Conservation (phyloP, 495 filamentous ascomycete species). For the Penicillium coffeae region DNA sequence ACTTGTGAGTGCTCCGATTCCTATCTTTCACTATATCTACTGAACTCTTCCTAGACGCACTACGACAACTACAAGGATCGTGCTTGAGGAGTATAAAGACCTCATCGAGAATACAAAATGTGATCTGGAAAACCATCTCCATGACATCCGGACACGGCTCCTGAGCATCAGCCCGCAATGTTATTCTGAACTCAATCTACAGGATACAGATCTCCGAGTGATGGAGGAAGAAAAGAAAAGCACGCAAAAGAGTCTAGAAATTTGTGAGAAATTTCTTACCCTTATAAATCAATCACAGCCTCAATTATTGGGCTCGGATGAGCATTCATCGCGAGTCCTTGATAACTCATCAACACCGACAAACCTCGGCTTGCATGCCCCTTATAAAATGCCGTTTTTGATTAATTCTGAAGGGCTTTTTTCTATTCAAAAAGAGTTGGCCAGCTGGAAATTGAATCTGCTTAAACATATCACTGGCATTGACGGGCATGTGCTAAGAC, state of each 20-base stretch:
- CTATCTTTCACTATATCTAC: constrained; percentile 17
- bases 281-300: neutral
- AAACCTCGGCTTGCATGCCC: too few relatives aligned
- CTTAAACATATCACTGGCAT: neutral
- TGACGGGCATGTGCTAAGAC: too few relatives aligned
- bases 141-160: too few relatives aligned
- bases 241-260: constrained; percentile 2
- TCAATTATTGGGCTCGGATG: neutral
- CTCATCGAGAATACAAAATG: constrained; percentile 26
- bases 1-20: constrained; percentile 20
- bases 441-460: neutral
- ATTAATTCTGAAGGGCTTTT: neutral
- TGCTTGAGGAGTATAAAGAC: constrained; percentile 23
- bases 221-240: constrained; percentile 6
- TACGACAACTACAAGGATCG: neutral
- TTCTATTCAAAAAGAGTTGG: neutral
- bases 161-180: too few relatives aligned
- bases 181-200: too few relatives aligned
- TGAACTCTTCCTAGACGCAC: neutral
- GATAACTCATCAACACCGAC: neutral
- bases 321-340: neutral
- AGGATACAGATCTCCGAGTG: neutral
- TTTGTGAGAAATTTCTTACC: constrained; percentile 1
- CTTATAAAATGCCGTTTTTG: too few relatives aligned
- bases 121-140: constrained; percentile 29